Conservation (phyloP, 768 basidiomycete species). For the Tylopilus subfusipes region DNA sequence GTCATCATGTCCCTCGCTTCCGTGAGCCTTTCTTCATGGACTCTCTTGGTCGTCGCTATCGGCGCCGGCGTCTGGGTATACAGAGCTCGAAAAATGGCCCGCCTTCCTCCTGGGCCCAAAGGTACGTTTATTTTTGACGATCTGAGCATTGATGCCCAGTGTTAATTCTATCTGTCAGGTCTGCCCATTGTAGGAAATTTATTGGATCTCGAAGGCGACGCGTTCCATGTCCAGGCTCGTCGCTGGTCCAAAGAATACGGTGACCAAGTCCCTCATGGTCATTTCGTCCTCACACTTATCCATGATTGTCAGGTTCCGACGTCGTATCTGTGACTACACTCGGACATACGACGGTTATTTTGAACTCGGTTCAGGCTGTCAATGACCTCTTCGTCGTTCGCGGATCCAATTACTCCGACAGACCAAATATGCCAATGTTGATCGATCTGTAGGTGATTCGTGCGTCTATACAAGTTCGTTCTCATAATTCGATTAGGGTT, state of each 20-base stretch:
- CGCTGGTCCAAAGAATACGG: neutral
- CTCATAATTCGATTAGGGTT: neutral
- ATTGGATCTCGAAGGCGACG: neutral
- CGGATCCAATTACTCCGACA: slow-evolving; percentile 2
- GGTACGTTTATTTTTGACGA: neutral
- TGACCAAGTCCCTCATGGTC: neutral
- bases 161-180: neutral
- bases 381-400: slow-evolving; percentile 3
- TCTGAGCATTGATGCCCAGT: neutral
- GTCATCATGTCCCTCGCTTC: neutral
- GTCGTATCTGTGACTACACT: slow-evolving; percentile 2
- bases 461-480: neutral
- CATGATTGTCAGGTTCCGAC: neutral
- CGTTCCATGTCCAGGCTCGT: neutral
- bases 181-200: neutral
- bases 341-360: neutral
- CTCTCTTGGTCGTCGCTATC: neutral
- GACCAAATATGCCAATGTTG: slow-evolving; percentile 3
- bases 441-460: neutral
- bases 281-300: neutral
- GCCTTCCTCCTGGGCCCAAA: slow-evolving; percentile 2
- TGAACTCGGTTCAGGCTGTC: slow-evolving; percentile 1
- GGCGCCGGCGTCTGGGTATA: neutral
- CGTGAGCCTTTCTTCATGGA: neutral
- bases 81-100: neutral